phyloP scores from a whole-genome alignment of 139 green algal species.

The Edaphochlamys debaryana region DNA sequence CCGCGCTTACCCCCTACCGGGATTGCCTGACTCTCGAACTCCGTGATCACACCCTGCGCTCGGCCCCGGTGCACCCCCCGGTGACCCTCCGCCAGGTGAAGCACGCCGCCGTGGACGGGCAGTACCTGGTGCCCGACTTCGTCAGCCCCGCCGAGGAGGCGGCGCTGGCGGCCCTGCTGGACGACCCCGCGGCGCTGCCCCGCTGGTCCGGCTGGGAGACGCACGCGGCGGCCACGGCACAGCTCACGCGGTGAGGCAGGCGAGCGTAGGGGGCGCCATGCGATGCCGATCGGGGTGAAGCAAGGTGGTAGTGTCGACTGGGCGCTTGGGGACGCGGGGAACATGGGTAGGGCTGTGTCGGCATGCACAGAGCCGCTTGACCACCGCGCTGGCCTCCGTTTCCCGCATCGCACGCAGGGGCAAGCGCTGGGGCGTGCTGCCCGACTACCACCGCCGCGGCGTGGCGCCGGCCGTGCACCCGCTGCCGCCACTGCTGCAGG shows the following conservation, averaged over 20 bases:
- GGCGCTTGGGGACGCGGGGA: no score
- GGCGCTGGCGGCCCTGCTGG: slow-evolving; percentile 14
- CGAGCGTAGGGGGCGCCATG: no score
- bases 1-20: no score
- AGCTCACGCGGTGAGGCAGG: neutral
- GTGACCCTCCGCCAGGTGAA: no score
- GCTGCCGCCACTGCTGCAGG: slow-evolving; percentile 35
- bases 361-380: no score
- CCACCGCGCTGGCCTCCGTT: no score
- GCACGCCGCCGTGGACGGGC: slow-evolving; percentile 3
- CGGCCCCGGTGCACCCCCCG: no score
- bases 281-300: no score
- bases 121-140: slow-evolving; percentile 17
- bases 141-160: slow-evolving; percentile 16
- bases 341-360: no score
- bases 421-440: slow-evolving; percentile 58
- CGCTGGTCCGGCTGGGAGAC: neutral
- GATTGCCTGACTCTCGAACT: no score
- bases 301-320: no score
- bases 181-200: neutral
- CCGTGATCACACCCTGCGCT: no score
- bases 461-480: slow-evolving; percentile 19
- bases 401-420: slow-evolving; percentile 14
- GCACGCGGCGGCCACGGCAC: neutral
- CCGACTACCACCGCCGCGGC: slow-evolving; percentile 45